phyloP scores from a whole-genome alignment of 148 eudicot species.

The Rhododendron mucronatum region DNA sequence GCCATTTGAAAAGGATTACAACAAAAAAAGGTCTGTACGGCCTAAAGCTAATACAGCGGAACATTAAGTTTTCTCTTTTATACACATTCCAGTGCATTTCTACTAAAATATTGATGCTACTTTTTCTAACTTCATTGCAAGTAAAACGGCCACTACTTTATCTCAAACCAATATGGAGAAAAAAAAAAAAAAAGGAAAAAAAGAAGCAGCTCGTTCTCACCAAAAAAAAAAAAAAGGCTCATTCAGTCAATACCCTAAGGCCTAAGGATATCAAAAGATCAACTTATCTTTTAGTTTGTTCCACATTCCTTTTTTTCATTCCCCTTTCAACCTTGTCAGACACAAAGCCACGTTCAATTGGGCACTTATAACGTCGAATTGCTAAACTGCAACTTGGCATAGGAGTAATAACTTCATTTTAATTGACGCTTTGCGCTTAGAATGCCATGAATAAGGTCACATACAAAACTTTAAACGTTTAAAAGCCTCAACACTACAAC shows the following conservation, averaged over 20 bases:
- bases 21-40: not conserved
- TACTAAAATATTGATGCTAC: not conserved
- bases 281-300: not conserved
- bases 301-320: not conserved
- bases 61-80: too few species aligned
- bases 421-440: not conserved
- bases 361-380: not conserved
- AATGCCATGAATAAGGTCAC: not conserved
- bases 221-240: not conserved
- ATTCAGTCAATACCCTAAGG: too few species aligned
- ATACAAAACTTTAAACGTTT: not conserved
- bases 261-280: not conserved
- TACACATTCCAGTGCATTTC: not conserved
- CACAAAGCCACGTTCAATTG: not conserved
- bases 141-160: not conserved
- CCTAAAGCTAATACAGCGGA: not conserved
- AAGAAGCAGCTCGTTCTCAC: not conserved
- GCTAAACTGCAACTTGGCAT: not conserved
- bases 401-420: not conserved
- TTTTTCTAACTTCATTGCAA: not conserved
- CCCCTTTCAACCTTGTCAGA: not conserved
- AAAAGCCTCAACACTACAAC: not conserved
- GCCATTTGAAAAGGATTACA: not conserved
- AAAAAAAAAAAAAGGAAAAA: not conserved
- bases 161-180: not conserved